These are phyloP conservation scores for Chaetothyriales sp. DNA, from an alignment of 2,329 filamentous ascomycete genomes.

Conservation along the genomic window DNA sequence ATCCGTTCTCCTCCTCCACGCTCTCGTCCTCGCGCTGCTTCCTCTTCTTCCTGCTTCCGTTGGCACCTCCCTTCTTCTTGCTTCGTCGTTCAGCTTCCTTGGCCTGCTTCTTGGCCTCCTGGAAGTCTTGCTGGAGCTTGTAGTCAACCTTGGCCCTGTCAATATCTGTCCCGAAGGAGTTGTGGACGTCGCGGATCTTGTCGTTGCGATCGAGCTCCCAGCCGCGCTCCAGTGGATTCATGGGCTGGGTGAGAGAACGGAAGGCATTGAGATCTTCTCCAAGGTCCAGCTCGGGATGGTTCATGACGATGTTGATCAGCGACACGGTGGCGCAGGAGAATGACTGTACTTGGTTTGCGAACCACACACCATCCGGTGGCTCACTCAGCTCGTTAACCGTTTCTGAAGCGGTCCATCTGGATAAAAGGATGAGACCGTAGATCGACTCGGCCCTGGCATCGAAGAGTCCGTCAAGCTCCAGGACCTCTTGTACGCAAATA, in stretches of 20 bases:
- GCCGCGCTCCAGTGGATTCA: constrained; percentile 60
- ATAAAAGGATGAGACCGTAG: constrained; percentile 79
- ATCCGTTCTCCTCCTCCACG: constrained; percentile 46
- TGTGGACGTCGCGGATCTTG: constrained; percentile 69
- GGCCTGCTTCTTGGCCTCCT: constrained; percentile 23
- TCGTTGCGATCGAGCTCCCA: constrained; percentile 57
- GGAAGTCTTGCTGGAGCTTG: constrained; percentile 38
- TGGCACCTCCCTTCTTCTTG: constrained; percentile 29
- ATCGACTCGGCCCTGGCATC: constrained; percentile 42
- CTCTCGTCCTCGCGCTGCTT: constrained; percentile 28
- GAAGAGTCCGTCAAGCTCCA: constrained; percentile 44
- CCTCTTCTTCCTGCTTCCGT: constrained; percentile 24
- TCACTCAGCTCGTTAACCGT: constrained; percentile 35
- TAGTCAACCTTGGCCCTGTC: constrained; percentile 16
- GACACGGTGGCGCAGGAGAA: constrained; percentile 91
- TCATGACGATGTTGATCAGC: constrained; percentile 86
- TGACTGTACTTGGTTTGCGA: constrained; percentile 73
- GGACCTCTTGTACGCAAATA: constrained; percentile 61
- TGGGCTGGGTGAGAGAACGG: constrained; percentile 52
- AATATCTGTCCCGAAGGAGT: constrained; percentile 58
- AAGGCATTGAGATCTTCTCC: constrained; percentile 58
- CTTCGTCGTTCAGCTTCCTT: constrained; percentile 19
- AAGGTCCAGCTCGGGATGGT: constrained; percentile 50
- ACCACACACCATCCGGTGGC: constrained; percentile 63
- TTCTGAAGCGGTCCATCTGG: constrained; percentile 52